These are phyloP conservation scores for Cladosporium sp. DNA, from an alignment of 2,329 filamentous ascomycete species.

Conservation along the genomic window DNA sequence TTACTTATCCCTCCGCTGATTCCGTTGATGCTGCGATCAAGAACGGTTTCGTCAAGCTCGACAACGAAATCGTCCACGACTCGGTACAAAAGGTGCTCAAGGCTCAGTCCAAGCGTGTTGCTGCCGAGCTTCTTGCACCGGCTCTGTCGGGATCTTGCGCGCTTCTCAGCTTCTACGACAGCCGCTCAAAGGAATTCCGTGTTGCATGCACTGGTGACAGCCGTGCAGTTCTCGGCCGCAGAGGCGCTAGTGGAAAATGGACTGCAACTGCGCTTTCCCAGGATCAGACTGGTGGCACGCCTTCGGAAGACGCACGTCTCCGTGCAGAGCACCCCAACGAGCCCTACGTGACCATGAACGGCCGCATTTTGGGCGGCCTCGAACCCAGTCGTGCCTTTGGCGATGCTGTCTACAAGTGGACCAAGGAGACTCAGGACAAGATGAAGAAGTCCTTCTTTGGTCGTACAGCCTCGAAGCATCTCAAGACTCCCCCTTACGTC, in stretches of 20 bases:
- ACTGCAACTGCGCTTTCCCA: constrained; percentile 81
- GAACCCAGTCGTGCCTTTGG: constrained; percentile 94
- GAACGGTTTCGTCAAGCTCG: constrained; percentile 78
- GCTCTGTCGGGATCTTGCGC: constrained; percentile 97
- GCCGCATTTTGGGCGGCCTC: constrained; percentile 83
- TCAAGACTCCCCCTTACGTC: constrained; percentile 93
- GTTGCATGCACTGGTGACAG: constrained; percentile 96
- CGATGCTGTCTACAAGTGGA: constrained; percentile 97
- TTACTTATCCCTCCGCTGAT: constrained; percentile 65
- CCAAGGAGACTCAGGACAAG: constrained; percentile 72
- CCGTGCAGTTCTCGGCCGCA: constrained; percentile 84
- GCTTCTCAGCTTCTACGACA: constrained; percentile 93
- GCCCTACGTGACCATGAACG: constrained; percentile 76
- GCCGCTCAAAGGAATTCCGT: constrained; percentile 75
- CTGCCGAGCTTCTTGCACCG: constrained; percentile 85
- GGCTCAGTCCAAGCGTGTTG: constrained; percentile 80
- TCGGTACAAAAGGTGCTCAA: constrained; percentile 89
- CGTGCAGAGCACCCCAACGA: constrained; percentile 85
- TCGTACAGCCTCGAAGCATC: constrained; percentile 65
- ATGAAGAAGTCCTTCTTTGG: constrained; percentile 86
- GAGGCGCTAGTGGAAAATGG: constrained; percentile 79
- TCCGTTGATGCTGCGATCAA: constrained; percentile 90
- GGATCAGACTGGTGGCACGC: constrained; percentile 89
- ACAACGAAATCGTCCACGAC: constrained; percentile 90
- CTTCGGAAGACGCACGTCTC: constrained; percentile 76